Conservation (phyloP, 306 rosid genomes). For the Hylodesmum podocarpum region DNA sequence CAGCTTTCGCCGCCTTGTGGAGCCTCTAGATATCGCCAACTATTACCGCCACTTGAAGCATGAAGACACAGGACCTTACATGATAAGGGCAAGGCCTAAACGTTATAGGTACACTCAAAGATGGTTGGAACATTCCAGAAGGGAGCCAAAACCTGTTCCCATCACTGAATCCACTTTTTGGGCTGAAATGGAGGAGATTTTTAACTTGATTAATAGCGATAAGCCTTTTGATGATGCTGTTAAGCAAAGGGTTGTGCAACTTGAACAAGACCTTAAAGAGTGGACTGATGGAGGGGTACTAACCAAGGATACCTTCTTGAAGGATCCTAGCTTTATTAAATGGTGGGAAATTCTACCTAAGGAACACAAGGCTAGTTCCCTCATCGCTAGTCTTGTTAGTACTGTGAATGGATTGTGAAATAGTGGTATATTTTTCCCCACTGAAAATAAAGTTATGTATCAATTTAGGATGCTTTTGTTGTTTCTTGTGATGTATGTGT, state of each 20-base stretch:
- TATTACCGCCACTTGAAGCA: conserved; percentile 54
- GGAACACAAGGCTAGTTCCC: conserved; percentile 27
- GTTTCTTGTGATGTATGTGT: background rate
- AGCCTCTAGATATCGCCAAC: conserved; percentile 72
- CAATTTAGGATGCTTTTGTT: background rate
- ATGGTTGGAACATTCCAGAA: conserved; percentile 52
- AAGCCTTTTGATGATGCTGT: background rate
- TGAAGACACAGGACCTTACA: conserved; percentile 50
- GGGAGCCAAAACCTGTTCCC: background rate
- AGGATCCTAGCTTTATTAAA: conserved; percentile 43
- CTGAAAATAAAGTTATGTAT: conserved; percentile 9
- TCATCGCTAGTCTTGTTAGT: conserved; percentile 16
- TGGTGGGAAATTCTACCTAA: conserved; percentile 58
- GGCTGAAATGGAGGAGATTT: conserved; percentile 69
- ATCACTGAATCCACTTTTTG: conserved; percentile 55
- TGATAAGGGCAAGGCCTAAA: conserved; percentile 50
- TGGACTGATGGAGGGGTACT: conserved; percentile 28
- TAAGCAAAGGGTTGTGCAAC: background rate
- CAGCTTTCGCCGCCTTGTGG: conserved; percentile 43
- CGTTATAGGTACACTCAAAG: conserved; percentile 53
- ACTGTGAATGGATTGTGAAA: background rate
- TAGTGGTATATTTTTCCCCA: background rate
- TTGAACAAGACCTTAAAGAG: conserved; percentile 25
- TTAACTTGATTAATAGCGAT: background rate
- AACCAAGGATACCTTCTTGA: conserved; percentile 40